Percentiles rank a stretch among this genome's conserved stretches.
These are phyloP conservation scores for Phycomyces blakesleeanus DNA, from an alignment of 192 early-diverging fungal species.

Conservation along the genomic window DNA sequence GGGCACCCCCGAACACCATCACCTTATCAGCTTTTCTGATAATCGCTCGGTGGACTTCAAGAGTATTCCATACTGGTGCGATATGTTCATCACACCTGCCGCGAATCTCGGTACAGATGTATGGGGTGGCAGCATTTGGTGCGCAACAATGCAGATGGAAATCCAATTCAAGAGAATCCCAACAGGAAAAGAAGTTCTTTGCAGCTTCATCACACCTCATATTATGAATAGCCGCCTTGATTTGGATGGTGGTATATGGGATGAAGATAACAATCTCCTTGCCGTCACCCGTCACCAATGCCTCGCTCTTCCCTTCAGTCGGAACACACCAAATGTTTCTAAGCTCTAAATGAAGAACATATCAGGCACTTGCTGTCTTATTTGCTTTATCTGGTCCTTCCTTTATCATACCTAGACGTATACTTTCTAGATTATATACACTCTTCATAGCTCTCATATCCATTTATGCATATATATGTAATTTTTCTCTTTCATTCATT, in stretches of 20 bases:
- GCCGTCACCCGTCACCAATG: constrained; percentile 6
- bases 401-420: no score
- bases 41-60: constrained; percentile 13
- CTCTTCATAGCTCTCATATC: no score
- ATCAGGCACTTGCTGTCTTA: no score
- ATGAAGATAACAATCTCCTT: constrained; percentile 11
- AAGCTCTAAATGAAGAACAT: no score
- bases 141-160: constrained; percentile 27
- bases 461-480: no score
- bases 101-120: constrained; percentile 3
- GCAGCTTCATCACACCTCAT: constrained; percentile 12
- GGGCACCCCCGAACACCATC: constrained; percentile 18
- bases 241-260: constrained; percentile 22
- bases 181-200: constrained; percentile 14
- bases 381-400: no score
- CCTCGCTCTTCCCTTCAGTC: no score
- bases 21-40: constrained; percentile 17
- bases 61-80: constrained; percentile 19
- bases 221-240: constrained; percentile 23
- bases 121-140: constrained; percentile 17
- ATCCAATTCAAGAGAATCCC: constrained; percentile 28
- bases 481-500: no score
- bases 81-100: constrained; percentile 26
- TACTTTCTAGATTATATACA: no score
- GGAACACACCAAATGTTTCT: no score